A percentile compares a stretch with the other conserved stretches of the same genome.
phyloP scores from a whole-genome alignment of 2,329 filamentous ascomycete species.

The Aspergillus jensenii region DNA sequence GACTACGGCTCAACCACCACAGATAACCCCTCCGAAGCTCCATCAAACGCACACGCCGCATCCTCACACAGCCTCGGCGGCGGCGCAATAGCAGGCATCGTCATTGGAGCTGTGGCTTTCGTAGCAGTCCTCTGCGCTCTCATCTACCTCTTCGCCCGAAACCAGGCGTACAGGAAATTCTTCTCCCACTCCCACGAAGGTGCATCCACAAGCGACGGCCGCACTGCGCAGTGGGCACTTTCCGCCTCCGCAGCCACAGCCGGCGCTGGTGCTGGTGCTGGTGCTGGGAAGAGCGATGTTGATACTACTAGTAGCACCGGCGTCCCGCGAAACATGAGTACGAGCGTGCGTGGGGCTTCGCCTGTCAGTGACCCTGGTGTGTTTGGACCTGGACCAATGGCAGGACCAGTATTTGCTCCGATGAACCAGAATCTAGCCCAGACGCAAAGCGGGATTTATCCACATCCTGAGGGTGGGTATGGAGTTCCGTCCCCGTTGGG shows the following conservation, averaged over 20 bases:
- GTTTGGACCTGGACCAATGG: background rate
- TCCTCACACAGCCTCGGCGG: conserved; percentile 29
- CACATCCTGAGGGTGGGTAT: background rate
- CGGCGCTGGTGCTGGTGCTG: background rate
- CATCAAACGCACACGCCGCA: background rate
- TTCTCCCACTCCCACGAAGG: conserved; percentile 31
- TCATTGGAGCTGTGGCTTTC: conserved; percentile 52
- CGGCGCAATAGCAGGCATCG: conserved; percentile 62
- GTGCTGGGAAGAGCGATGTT: background rate
- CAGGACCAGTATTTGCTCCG: background rate
- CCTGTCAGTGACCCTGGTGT: background rate
- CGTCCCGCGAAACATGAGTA: background rate
- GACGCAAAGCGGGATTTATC: background rate
- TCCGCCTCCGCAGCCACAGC: conserved; percentile 7
- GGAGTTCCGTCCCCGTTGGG: background rate
- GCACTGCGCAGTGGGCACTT: conserved; percentile 34
- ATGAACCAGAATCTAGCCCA: background rate
- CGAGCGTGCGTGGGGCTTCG: background rate
- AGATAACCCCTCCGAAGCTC: background rate
- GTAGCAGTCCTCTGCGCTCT: conserved; percentile 48
- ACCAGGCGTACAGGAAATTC: conserved; percentile 36
- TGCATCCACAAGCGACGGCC: conserved; percentile 21
- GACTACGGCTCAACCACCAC: conserved; percentile 1
- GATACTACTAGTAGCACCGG: background rate
- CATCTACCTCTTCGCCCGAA: conserved; percentile 37